Conservation (phyloP, 192 early-diverging fungal species). For the Kappamyces sp. region DNA sequence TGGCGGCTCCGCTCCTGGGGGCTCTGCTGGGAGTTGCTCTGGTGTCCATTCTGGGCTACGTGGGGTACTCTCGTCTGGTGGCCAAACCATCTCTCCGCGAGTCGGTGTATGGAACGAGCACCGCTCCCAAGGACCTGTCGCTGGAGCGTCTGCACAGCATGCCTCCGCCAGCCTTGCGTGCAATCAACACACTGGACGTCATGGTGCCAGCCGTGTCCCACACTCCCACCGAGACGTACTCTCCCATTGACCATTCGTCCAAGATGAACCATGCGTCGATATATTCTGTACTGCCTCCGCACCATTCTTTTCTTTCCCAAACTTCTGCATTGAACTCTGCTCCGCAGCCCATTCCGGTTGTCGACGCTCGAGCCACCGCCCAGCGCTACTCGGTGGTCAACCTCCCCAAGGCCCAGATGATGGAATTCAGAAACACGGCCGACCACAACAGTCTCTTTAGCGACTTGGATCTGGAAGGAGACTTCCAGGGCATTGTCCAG, state of each 20-base stretch:
- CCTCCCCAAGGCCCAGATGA: neutral
- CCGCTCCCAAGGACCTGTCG: constrained; percentile 1
- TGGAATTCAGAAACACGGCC: neutral
- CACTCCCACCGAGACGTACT: neutral
- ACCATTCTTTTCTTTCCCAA: neutral
- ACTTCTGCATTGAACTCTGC: too few relatives aligned
- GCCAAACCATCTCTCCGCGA: neutral
- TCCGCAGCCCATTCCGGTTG: too few relatives aligned
- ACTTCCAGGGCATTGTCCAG: neutral
- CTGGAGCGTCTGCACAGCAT: neutral
- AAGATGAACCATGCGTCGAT: too few relatives aligned
- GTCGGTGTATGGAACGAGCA: neutral
- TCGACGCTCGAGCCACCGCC: neutral
- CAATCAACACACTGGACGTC: neutral
- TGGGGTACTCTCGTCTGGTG: neutral
- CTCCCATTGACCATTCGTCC: too few relatives aligned
- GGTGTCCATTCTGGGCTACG: too few relatives aligned
- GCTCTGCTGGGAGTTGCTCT: too few relatives aligned
- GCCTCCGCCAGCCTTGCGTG: neutral
- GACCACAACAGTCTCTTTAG: neutral
- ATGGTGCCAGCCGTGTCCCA: neutral
- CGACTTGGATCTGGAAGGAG: neutral
- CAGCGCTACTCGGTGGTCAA: neutral
- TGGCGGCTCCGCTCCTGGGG: too few relatives aligned
- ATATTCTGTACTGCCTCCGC: neutral